Evolutionary conservation across 2,329 filamentous ascomycete species (phyloP).

Genomic region (Colletotrichum sp.): DNA sequence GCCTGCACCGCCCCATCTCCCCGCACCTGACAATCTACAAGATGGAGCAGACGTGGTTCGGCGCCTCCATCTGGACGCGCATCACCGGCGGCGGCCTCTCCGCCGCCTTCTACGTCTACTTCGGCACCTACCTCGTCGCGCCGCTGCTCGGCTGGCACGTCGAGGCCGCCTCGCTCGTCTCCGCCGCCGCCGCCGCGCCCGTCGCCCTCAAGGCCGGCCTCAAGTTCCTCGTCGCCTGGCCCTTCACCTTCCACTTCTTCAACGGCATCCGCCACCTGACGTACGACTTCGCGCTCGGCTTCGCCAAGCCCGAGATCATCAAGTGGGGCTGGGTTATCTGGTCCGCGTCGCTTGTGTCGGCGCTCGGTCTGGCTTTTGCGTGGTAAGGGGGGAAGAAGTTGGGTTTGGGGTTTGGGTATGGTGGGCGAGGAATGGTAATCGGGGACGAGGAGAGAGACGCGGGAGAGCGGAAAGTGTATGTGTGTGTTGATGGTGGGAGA

Average conservation of each 20-base stretch:
- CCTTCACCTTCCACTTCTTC: slow-evolving; percentile 62
- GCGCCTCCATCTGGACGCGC: slow-evolving; percentile 75
- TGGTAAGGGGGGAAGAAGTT: slow-evolving; percentile 36
- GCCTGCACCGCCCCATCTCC: slow-evolving; percentile 78
- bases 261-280: slow-evolving; percentile 61
- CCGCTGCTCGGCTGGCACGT: slow-evolving; percentile 73
- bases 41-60: slow-evolving; percentile 84
- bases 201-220: slow-evolving; percentile 61
- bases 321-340: slow-evolving; percentile 54
- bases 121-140: slow-evolving; percentile 79
- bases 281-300: slow-evolving; percentile 58
- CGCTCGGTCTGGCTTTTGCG: slow-evolving; percentile 53
- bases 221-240: slow-evolving; percentile 63
- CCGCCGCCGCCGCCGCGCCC: slow-evolving; percentile 64
- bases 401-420: background rate
- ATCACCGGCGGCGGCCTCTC: slow-evolving; percentile 80
- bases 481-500: background rate
- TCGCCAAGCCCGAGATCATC: slow-evolving; percentile 51
- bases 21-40: slow-evolving; percentile 89
- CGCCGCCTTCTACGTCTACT: slow-evolving; percentile 80
- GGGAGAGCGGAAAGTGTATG: background rate
- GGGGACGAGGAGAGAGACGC: background rate
- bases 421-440: background rate
- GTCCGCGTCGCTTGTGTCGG: slow-evolving; percentile 47
- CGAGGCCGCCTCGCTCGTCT: slow-evolving; percentile 64